A percentile compares a stretch with the other conserved stretches of the same genome.
Evolutionary conservation across 2,329 filamentous ascomycete species (phyloP).

Genomic region (Aureobasidium sp.): DNA sequence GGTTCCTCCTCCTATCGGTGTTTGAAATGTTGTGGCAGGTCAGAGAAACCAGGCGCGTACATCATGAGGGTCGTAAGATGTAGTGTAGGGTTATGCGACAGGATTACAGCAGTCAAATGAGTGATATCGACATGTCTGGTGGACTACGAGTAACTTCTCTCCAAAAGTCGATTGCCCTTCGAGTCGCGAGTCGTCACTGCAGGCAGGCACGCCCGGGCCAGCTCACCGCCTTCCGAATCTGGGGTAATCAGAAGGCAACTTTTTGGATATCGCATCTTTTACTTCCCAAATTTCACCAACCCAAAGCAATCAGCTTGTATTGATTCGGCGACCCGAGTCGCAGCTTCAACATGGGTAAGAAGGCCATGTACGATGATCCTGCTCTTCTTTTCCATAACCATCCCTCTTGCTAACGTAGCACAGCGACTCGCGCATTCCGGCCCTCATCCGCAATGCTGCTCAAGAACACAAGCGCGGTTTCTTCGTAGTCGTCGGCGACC

Average conservation of each 20-base stretch:
- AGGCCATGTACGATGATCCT: slow-evolving; percentile 31
- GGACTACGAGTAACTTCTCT: neutral
- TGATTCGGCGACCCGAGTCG: slow-evolving; percentile 7
- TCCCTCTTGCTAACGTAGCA: slow-evolving; percentile 21
- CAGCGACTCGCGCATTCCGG: slow-evolving; percentile 82
- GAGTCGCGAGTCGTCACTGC: neutral
- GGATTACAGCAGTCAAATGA: neutral
- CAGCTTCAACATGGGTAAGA: slow-evolving; percentile 45
- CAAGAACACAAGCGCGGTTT: slow-evolving; percentile 97
- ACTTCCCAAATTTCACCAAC: too few relatives aligned
- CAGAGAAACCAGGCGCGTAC: neutral
- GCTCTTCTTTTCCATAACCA: neutral
- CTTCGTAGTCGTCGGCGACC: slow-evolving; percentile 92
- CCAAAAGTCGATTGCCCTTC: neutral
- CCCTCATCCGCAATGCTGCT: slow-evolving; percentile 83
- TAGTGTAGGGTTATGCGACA: neutral
- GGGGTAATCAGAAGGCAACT: neutral
- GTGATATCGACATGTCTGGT: neutral
- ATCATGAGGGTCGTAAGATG: neutral
- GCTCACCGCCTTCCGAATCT: neutral
- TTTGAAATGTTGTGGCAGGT: neutral
- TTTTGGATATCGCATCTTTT: neutral
- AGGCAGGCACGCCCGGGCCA: neutral
- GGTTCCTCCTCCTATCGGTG: neutral
- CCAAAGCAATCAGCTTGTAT: neutral